phyloP scores from a whole-genome alignment of 306 rosid genomes.

The Astragalus membranaceus region DNA sequence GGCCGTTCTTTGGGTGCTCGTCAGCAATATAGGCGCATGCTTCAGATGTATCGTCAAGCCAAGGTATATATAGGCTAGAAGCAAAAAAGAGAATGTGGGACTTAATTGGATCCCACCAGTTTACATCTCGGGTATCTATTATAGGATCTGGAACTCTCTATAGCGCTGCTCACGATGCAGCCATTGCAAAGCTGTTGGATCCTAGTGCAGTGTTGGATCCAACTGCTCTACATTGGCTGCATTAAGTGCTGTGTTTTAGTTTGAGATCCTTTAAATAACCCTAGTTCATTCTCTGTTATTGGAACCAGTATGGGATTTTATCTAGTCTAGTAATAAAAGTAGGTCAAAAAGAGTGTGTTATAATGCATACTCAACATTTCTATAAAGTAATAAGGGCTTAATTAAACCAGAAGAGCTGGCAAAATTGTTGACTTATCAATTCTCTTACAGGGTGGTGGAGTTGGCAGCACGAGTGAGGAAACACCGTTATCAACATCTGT shows the following conservation, averaged over 20 bases:
- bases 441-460: constrained; percentile 62
- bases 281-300: not conserved
- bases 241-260: too few species aligned
- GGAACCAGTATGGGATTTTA: not conserved
- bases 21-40: constrained; percentile 77
- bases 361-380: not conserved
- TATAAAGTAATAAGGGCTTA: not conserved
- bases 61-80: constrained; percentile 44
- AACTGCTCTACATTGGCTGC: too few species aligned
- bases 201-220: too few species aligned
- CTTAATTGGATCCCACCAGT: not conserved
- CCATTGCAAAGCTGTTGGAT: too few species aligned
- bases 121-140: not conserved
- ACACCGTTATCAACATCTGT: constrained; percentile 22
- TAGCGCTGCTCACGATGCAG: too few species aligned
- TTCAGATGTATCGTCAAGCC: constrained; percentile 57
- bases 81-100: not conserved
- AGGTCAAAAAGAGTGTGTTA: not conserved
- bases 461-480: constrained; percentile 32
- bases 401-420: not conserved
- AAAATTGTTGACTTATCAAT: not conserved
- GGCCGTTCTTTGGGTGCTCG: constrained; percentile 63
- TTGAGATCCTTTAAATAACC: not conserved
- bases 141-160: too few species aligned
- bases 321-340: not conserved